Evolutionary conservation across 2,329 filamentous ascomycete genomes (phyloP).

Genomic region (Penicillium sclerotiorum): DNA sequence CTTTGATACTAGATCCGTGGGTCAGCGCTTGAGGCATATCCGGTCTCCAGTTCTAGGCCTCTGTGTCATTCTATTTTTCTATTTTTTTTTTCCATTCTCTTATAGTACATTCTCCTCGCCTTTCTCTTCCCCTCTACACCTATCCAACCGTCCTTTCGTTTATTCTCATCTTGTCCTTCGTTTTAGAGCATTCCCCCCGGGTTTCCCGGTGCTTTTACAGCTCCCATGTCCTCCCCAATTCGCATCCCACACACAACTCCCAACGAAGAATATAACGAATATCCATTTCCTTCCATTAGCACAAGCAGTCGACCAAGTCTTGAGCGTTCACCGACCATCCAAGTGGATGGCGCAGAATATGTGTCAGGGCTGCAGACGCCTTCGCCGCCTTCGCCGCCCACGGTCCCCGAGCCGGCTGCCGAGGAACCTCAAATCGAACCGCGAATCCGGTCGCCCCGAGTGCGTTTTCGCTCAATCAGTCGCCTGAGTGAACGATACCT

Average conservation of each 20-base stretch:
- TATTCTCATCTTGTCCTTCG: neutral
- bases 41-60: neutral
- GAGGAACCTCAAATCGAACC: conserved; percentile 1
- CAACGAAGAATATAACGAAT: conserved; percentile 26
- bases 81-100: neutral
- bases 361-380: conserved; percentile 5
- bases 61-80: neutral
- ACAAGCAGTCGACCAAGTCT: conserved; percentile 15
- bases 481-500: conserved; percentile 14
- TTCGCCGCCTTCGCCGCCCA: neutral
- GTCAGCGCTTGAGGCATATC: neutral
- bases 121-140: neutral
- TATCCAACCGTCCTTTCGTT: neutral
- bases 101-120: neutral
- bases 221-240: conserved; percentile 23
- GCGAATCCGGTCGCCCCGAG: conserved; percentile 21
- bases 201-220: neutral
- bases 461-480: conserved; percentile 26
- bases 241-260: conserved; percentile 24
- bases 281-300: conserved; percentile 14
- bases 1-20: neutral
- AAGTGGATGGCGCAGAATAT: conserved; percentile 20
- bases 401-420: neutral
- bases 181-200: neutral
- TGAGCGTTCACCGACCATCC: conserved; percentile 20